Conservation (phyloP, 148 eudicot genomes). For the Mesembryanthemum crystallinum region DNA sequence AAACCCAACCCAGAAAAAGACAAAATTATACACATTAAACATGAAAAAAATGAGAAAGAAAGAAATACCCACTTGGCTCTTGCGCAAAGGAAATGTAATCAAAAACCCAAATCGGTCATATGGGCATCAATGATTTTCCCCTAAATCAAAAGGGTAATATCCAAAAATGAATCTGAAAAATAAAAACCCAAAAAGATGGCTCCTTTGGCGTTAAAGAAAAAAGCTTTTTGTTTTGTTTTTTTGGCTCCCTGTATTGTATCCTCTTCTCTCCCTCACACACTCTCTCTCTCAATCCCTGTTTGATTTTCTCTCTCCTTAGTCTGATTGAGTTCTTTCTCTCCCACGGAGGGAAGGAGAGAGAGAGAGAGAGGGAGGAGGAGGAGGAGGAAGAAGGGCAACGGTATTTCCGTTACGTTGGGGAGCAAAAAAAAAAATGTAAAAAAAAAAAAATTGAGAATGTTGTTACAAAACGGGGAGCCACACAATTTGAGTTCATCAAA, state of each 20-base stretch:
- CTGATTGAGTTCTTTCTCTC: background rate
- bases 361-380: background rate
- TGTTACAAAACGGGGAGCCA: slow-evolving; percentile 12
- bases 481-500: slow-evolving; percentile 21
- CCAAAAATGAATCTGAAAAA: slow-evolving; percentile 15
- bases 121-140: slow-evolving; percentile 14
- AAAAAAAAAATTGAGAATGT: background rate
- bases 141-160: background rate
- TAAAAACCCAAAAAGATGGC: slow-evolving; percentile 14
- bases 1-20: background rate
- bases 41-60: background rate
- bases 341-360: background rate
- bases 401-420: slow-evolving; percentile 29
- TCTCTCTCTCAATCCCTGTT: slow-evolving; percentile 12
- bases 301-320: background rate
- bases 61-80: slow-evolving; percentile 17
- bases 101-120: slow-evolving; percentile 18
- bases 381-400: slow-evolving; percentile 23
- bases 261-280: background rate
- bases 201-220: background rate
- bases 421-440: background rate
- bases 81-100: slow-evolving; percentile 21
- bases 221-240: too few species aligned
- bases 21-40: background rate
- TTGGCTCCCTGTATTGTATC: background rate